Base-by-base conservation (phyloP, 2,329 filamentous ascomycete species). In the Clarireedia homoeocarpa region DNA sequence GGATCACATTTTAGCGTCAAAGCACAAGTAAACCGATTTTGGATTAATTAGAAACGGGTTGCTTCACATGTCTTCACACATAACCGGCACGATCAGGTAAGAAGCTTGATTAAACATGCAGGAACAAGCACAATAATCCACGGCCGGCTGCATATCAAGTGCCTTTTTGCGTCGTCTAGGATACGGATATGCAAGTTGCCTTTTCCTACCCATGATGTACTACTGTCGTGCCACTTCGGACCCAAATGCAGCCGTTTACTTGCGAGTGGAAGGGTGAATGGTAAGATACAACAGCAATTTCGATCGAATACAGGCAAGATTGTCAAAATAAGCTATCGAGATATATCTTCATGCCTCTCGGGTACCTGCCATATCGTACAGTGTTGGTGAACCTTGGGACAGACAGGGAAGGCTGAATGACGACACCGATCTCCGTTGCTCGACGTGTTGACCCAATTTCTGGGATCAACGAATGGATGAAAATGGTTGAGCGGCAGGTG, bases 181-280 rank as follows among this genome's bases (percentile, higher is more conserved):
- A 14, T 36, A 55, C 53, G 53, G 53, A 12, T 51, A 51, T 39
- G 53, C 53, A 38, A 15, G 38, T n/a, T 36, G 47, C 47, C 47
- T n/a, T 47, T 47, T 47, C 30, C 30, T 27, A 47, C 4, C 24
- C 44, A 26, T 30, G 6, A 14, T 27, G 23, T 23, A 44, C 10
- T 24, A 36, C 24, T 27, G 46, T 7, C 9, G 52, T 44, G 52
- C 34, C 23, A 55, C 52, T 20, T 15, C 6, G 15, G n/a, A 15
- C 20, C 42, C 38, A 6, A 20, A 34, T 34, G 30, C 30, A 12
- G 30, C 30, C 30, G 30, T 14, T 14, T 34, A 34, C 30, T 34
- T 34, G 30, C 3, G 30, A 34, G 30, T 12, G 30, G 30, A 2
- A 20, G 30, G 30, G 30, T 14, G 30, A 12, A 12, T 20, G 30